These are phyloP conservation scores for Lolium multiflorum DNA, from an alignment of 176 grass and related monocot species.

Conservation along the genomic window DNA sequence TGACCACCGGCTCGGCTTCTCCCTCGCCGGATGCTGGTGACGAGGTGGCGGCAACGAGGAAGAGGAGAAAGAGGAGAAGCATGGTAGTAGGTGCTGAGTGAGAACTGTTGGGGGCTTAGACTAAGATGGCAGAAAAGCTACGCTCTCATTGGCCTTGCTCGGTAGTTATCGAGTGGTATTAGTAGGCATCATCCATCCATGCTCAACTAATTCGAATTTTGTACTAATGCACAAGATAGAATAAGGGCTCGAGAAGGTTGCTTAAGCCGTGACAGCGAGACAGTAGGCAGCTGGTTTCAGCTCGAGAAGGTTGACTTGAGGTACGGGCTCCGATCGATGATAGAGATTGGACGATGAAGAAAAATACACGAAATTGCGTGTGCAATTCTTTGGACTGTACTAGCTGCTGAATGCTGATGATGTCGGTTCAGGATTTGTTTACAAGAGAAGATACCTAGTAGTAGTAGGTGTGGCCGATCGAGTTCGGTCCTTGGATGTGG, in stretches of 20 bases:
- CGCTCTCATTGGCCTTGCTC: background rate
- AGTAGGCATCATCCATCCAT: constrained; percentile 20
- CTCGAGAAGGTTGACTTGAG: constrained; percentile 36
- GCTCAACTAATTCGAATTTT: background rate
- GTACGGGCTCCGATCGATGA: background rate
- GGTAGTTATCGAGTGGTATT: background rate
- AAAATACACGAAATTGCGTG: background rate
- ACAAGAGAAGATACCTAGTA: background rate
- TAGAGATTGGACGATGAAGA: constrained; percentile 7
- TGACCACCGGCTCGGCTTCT: constrained; percentile 37
- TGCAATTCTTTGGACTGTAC: background rate
- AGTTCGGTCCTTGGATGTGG: background rate
- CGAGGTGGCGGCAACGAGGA: constrained; percentile 20
- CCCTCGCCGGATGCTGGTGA: background rate
- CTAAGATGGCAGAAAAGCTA: constrained; percentile 1
- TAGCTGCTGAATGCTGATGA: background rate
- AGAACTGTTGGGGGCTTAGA: background rate
- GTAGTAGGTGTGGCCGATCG: constrained; percentile 11
- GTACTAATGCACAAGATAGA: constrained; percentile 2
- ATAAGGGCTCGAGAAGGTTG: too few species aligned
- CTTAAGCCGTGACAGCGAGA: background rate
- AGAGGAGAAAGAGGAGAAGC: constrained; percentile 39
- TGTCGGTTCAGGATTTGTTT: constrained; percentile 36
- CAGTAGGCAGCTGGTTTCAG: constrained; percentile 4
- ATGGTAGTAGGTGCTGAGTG: constrained; percentile 18